These are phyloP conservation scores for Antrodiella citrinella DNA, from an alignment of 768 basidiomycete species.

Conservation along the genomic window DNA sequence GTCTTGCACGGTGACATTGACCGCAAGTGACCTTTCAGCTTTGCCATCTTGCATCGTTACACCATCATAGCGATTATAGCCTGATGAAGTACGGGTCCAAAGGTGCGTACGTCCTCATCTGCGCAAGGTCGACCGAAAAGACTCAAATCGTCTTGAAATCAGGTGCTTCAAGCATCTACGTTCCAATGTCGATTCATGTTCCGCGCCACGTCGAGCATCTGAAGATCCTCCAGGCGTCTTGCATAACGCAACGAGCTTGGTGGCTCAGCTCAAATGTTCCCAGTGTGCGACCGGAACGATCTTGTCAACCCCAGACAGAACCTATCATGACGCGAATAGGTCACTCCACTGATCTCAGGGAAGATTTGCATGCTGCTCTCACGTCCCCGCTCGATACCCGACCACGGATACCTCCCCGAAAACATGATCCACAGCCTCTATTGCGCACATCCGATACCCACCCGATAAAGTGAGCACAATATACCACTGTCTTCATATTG, in stretches of 20 bases:
- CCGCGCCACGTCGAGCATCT: conserved; percentile 52
- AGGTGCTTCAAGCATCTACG: conserved; percentile 53
- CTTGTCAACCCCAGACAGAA: too few species aligned
- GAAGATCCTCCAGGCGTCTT: conserved; percentile 39
- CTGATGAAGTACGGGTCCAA: conserved; percentile 53
- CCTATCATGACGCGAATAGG: conserved; percentile 3
- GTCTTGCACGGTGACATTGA: neutral
- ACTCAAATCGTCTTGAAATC: neutral
- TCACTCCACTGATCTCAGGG: conserved; percentile 29
- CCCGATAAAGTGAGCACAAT: conserved; percentile 63
- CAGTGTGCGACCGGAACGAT: too few species aligned
- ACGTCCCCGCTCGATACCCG: neutral
- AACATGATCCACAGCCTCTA: conserved; percentile 2
- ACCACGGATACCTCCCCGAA: neutral
- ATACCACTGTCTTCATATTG: neutral
- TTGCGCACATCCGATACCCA: conserved; percentile 74
- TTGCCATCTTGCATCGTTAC: conserved; percentile 58
- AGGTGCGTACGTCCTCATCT: conserved; percentile 21
- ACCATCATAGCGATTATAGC: conserved; percentile 67
- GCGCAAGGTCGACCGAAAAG: conserved; percentile 1
- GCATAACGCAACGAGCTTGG: conserved; percentile 35
- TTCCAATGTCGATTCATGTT: conserved; percentile 53
- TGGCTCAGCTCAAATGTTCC: conserved; percentile 28
- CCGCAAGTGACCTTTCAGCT: conserved; percentile 27
- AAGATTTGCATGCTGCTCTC: conserved; percentile 31